Evolutionary conservation across 2,329 filamentous ascomycete species (phyloP).

Genomic region (Calonectria hawksworthii): DNA sequence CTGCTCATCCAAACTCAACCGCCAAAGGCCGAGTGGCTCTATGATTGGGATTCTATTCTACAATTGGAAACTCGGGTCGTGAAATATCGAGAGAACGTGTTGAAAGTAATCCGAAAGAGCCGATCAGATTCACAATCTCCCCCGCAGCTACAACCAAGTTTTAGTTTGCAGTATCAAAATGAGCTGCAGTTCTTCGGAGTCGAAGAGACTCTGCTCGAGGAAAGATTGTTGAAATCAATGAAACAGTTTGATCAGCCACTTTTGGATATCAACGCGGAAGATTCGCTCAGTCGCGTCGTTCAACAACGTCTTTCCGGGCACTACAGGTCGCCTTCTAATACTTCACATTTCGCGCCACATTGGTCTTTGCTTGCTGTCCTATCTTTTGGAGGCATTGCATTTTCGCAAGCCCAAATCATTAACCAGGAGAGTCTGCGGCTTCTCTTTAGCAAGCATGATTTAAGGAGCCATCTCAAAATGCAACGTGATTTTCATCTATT

Average conservation of each 20-base stretch:
- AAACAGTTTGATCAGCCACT: conserved; percentile 55
- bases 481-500: conserved; percentile 88
- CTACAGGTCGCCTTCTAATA: conserved; percentile 33
- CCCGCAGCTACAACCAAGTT: not conserved
- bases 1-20: conserved; percentile 62
- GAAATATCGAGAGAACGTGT: conserved; percentile 50
- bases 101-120: conserved; percentile 39
- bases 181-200: conserved; percentile 64
- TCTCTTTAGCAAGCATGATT: conserved; percentile 80
- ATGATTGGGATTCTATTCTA: conserved; percentile 79
- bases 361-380: conserved; percentile 75
- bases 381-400: conserved; percentile 82
- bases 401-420: conserved; percentile 81
- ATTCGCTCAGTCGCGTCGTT: conserved; percentile 58
- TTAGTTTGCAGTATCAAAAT: not conserved
- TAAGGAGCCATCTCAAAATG: conserved; percentile 79
- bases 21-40: conserved; percentile 76
- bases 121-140: conserved; percentile 4
- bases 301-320: conserved; percentile 54
- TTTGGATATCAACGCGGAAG: conserved; percentile 39
- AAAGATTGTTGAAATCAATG: conserved; percentile 66
- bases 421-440: conserved; percentile 82
- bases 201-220: conserved; percentile 61
- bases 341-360: conserved; percentile 61
- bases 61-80: conserved; percentile 71